Conservation (phyloP, 2,329 filamentous ascomycete species). For the Pyricularia grisea region DNA sequence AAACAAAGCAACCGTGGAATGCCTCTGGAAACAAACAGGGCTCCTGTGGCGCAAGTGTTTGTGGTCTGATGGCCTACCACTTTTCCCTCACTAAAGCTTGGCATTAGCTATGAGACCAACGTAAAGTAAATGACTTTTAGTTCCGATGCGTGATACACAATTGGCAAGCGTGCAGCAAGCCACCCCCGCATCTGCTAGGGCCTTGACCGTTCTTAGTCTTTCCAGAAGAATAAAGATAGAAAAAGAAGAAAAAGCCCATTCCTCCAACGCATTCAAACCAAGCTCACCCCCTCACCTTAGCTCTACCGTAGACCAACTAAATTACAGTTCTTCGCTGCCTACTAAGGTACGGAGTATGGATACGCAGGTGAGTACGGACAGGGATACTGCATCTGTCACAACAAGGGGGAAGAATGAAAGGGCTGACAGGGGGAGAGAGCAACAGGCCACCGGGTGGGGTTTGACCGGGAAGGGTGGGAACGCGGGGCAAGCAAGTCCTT, state of each 20-base stretch:
- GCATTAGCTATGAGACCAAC: background rate
- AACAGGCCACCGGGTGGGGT: background rate
- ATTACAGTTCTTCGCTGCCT: background rate
- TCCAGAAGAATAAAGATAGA: background rate
- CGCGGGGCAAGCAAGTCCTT: background rate
- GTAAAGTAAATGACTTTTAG: background rate
- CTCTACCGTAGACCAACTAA: background rate
- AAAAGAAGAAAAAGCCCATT: background rate
- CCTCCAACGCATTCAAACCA: too few species aligned
- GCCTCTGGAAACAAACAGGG: background rate
- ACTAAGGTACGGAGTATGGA: too few species aligned
- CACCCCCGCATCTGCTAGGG: background rate
- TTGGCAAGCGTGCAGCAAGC: background rate
- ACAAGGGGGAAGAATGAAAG: background rate
- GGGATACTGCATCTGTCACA: background rate
- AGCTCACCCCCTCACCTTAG: background rate
- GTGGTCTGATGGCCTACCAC: background rate
- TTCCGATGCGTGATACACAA: background rate
- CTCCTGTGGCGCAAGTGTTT: background rate
- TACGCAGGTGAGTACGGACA: background rate
- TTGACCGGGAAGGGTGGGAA: background rate
- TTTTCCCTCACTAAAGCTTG: background rate
- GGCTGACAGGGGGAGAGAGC: background rate
- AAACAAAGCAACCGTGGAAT: background rate
- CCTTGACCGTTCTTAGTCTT: background rate